Percentiles rank a stretch among this genome's conserved stretches.
phyloP scores from a whole-genome alignment of 768 basidiomycete genomes.

The Dioszegia crocea region DNA sequence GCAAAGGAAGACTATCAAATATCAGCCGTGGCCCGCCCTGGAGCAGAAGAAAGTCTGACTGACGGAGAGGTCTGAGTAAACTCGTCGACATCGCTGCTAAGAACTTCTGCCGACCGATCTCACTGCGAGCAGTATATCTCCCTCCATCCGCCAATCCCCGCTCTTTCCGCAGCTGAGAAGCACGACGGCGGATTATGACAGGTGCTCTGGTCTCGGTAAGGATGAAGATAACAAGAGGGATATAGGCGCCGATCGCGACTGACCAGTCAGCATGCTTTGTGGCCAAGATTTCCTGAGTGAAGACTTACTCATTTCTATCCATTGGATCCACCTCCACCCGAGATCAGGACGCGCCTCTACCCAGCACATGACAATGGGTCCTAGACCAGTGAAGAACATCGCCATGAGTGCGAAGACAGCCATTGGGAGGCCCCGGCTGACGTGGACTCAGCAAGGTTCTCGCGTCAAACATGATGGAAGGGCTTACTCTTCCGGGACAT shows the following conservation, averaged over 20 bases:
- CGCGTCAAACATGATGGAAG: neutral
- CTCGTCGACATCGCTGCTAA: constrained; percentile 62
- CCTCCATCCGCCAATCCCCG: constrained; percentile 56
- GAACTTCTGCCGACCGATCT: constrained; percentile 39
- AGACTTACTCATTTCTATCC: constrained; percentile 60
- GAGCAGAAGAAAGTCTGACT: constrained; percentile 39
- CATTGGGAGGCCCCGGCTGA: constrained; percentile 74
- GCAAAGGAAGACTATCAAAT: constrained; percentile 57
- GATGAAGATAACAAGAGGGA: constrained; percentile 54
- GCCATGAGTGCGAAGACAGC: constrained; percentile 64
- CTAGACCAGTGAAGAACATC: constrained; percentile 62
- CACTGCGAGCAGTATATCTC: constrained; percentile 39
- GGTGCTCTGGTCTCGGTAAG: constrained; percentile 69
- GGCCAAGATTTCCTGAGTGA: constrained; percentile 5
- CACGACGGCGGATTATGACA: constrained; percentile 65
- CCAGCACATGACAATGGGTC: constrained; percentile 59
- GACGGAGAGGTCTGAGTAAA: constrained; percentile 67
- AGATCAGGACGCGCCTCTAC: constrained; percentile 60
- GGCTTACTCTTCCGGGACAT: constrained; percentile 37
- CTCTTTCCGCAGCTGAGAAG: constrained; percentile 61
- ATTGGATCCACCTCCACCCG: constrained; percentile 79
- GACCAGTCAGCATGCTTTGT: constrained; percentile 32
- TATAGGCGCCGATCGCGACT: constrained; percentile 7
- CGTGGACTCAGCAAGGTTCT: neutral
- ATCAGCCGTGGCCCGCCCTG: neutral